Base-by-base conservation (phyloP, 805 yeast genomes). In the Wickerhamiella slavikovae region DNA sequence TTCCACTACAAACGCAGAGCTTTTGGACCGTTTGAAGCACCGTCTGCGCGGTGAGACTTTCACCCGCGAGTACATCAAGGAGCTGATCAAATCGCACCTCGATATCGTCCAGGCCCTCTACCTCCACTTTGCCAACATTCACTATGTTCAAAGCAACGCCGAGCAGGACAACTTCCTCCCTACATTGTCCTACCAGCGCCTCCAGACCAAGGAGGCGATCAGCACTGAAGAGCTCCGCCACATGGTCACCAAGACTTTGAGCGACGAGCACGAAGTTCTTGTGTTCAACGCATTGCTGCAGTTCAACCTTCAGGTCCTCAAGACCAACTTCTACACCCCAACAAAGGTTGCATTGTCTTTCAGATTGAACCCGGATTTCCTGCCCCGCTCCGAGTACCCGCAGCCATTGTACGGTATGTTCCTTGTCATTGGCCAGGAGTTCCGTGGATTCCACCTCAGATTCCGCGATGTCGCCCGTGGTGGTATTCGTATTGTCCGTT, bases 391-490 rank as follows among this genome's bases (percentile, higher is more conserved):
- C 18, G 98, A 85, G 58, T 85, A 83, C 52, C 93, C 95, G 23
- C 85, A 79, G 41, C 75, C 74, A 26, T 91, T 94, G 32, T 89
- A 60, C 48, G 98, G 96, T 39, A 77, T 85, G 74, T 85, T 85
- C 58, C 71, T 85, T 41, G 76, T 83, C 35, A 93, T 89, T 38
- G 98, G 98, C 38, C 77, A 82, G 38, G 94, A 89, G 48, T 85
- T 85, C 57, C 68, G 94, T 52, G 98, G 95, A 16, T 89, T 85
- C 75, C 98, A 85, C 51, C 74, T 89, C 37, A 68, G 98, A 54
- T 85, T 85, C 59, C 71, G 94, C 52, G 96, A 85, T 54, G 82
- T 85, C 48, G 93, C 98, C 14, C 70, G 98, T 52, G 98, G 98
- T 52, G 98, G 98, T 52, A 89, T 85, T 43, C 71, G 98, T 55